Evolutionary conservation across 805 yeast genomes (phyloP).

Genomic region (Isabelozyma heimii): DNA sequence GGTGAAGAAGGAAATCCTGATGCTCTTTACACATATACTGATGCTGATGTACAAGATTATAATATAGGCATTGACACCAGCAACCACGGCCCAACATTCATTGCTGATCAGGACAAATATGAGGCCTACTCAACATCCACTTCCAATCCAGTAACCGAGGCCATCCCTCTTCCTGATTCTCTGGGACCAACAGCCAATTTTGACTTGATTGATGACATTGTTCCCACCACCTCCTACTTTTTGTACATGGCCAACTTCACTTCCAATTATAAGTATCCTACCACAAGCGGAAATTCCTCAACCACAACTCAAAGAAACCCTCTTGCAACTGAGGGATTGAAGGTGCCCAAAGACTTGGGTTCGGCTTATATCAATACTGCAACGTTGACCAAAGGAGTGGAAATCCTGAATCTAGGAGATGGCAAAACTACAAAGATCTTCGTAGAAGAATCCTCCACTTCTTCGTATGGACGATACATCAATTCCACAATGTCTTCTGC

Average conservation of each 20-base stretch:
- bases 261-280: not conserved
- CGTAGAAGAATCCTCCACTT: not conserved
- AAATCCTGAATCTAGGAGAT: not conserved
- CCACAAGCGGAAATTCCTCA: not conserved
- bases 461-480: not conserved
- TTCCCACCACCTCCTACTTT: not conserved
- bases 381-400: not conserved
- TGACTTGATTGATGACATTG: not conserved
- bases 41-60: not conserved
- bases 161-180: not conserved
- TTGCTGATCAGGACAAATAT: not conserved
- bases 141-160: not conserved
- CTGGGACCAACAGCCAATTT: not conserved
- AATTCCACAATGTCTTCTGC: not conserved
- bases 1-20: not conserved
- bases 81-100: not conserved
- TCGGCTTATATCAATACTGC: not conserved
- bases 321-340: not conserved
- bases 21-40: not conserved
- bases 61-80: not conserved
- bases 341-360: not conserved
- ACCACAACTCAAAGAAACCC: slow-evolving; percentile 1
- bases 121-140: not conserved
- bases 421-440: not conserved
- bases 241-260: not conserved